Evolutionary conservation across 2,329 filamentous ascomycete genomes (phyloP), one percentile per base, ranked within the genome.

Genomic region (Colletotrichum karsti): DNA sequence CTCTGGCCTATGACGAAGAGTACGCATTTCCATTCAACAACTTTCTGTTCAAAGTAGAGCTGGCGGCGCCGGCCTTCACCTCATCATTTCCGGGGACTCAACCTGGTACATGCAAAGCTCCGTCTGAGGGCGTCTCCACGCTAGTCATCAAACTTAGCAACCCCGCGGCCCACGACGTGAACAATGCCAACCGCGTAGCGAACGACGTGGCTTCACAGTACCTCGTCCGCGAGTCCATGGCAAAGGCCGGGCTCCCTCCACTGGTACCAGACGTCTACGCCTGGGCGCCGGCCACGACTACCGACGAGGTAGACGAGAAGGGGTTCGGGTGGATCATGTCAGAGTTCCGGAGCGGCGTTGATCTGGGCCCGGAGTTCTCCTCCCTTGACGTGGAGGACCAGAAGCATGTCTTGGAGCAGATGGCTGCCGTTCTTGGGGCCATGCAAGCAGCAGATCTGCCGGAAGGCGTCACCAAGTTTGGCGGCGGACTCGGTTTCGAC

Each of bases 81-180:
- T 42, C 58, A 6, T 56, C 30, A 2, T 73, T 75, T 33, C 57
- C 65, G 15, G 66, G 60, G 22, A 50, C 41, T 7, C 60, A 71
- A 41, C 63, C 71, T 13, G 66, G 69, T 30, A 72, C 71, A 4
- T 56, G 8, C 3, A 13, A 28, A 6, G 62, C 69, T 5, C 71
- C 72, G 5, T 4, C 41, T 0, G 53, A 53, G 1, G 71, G 71
- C 12, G 30, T 73, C 4, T 58, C 70, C 4, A 28, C 55, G 3
- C 35, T 75, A 6, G 59, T 76, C 30, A 50, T 74, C 28, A 71
- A 71, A 22, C 61, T 76, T 20, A 76, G 74, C 65, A 76, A 76
- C 59, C 70, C 69, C 13, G 26, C 39, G 4, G 71, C 73, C 4
- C 63, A 71, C n/a, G 71, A 69, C 1, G 30, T 74, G 9, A 74